A percentile compares a stretch with the other conserved stretches of the same genome.
Conservation (phyloP, 164 flowering plant genomes). For the Nelumbo lutea region DNA sequence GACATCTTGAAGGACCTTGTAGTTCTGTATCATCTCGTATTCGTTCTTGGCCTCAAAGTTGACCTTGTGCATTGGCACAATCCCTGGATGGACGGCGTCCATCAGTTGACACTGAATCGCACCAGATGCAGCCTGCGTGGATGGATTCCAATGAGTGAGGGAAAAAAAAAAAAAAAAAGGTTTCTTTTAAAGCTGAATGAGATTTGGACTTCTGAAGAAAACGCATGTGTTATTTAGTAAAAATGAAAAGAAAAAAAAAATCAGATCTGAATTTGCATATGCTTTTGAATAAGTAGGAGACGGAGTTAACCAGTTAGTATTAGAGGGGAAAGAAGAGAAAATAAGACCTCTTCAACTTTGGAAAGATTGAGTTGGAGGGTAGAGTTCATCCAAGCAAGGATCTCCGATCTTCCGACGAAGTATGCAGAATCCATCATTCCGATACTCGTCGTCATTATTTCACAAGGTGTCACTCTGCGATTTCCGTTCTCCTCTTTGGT, state of each 20-base stretch:
- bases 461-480: background rate
- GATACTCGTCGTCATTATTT: constrained; percentile 69
- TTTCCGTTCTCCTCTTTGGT: background rate
- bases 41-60: constrained; percentile 15
- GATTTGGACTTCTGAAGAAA: background rate
- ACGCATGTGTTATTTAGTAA: too few relatives aligned
- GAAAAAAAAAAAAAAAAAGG: background rate
- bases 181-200: background rate
- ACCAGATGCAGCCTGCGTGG: constrained; percentile 10
- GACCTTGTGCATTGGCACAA: constrained; percentile 17
- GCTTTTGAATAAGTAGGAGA: too few relatives aligned
- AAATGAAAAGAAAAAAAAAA: too few relatives aligned
- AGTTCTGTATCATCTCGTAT: constrained; percentile 13
- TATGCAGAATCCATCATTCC: constrained; percentile 97
- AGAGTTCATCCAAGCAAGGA: constrained; percentile 92
- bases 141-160: background rate
- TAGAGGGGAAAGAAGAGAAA: background rate
- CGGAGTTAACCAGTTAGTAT: background rate
- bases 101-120: constrained; percentile 15
- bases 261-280: too few relatives aligned
- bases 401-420: constrained; percentile 94
- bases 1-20: constrained; percentile 51
- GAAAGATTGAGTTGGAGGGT: constrained; percentile 90
- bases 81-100: constrained; percentile 13
- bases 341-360: constrained; percentile 89